Conservation (phyloP, 371 early-diverging fungal species). For the Nematocida major region DNA sequence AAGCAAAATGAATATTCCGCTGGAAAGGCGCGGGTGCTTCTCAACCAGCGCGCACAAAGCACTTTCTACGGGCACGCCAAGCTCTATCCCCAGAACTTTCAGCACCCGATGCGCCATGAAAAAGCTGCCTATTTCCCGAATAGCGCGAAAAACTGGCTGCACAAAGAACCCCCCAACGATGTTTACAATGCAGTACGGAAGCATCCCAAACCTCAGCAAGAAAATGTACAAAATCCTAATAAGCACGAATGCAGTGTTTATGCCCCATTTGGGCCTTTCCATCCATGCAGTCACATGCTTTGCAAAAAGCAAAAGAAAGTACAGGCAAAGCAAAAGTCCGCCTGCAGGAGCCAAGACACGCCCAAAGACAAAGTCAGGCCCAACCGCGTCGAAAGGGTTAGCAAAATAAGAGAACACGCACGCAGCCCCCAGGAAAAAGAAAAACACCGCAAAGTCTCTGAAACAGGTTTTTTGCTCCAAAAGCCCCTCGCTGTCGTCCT, state of each 20-base stretch:
- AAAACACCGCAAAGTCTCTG: neutral
- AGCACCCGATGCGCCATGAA: too few relatives aligned
- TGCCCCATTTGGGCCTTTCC: neutral
- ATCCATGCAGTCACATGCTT: neutral
- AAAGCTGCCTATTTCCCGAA: too few relatives aligned
- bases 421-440: neutral
- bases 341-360: neutral
- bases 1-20: neutral
- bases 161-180: neutral
- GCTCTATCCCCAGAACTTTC: too few relatives aligned
- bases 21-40: too few relatives aligned
- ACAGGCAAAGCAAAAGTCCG: neutral
- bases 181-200: constrained; percentile 1
- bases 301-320: neutral
- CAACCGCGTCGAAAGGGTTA: neutral
- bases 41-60: too few relatives aligned
- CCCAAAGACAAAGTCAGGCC: neutral
- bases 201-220: neutral
- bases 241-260: neutral
- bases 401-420: neutral
- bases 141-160: too few relatives aligned
- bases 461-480: neutral
- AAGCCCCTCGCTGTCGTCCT: neutral
- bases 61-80: too few relatives aligned
- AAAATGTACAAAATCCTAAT: neutral